Percentiles rank a stretch among this genome's conserved stretches.
phyloP scores from a whole-genome alignment of 2,329 filamentous ascomycete species.

The Aspergillus pseudonomiae region DNA sequence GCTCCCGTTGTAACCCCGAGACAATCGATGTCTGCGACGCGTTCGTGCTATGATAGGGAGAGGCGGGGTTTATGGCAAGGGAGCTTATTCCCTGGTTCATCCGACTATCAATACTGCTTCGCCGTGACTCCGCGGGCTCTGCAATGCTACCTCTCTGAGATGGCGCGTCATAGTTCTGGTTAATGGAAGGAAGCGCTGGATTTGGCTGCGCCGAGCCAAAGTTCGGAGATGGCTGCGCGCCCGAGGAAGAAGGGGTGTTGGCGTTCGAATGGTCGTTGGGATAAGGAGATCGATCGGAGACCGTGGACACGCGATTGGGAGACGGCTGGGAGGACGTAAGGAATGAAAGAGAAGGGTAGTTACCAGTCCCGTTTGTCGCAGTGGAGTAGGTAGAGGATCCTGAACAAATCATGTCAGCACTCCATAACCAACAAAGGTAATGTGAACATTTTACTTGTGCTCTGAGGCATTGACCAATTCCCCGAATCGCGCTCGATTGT shows the following conservation, averaged over 20 bases:
- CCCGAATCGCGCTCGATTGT: constrained; percentile 59
- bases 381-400: constrained; percentile 55
- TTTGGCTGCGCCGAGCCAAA: constrained; percentile 42
- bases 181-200: constrained; percentile 59
- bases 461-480: constrained; percentile 62
- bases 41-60: constrained; percentile 52
- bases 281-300: constrained; percentile 47
- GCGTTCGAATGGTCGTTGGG: constrained; percentile 40
- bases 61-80: constrained; percentile 50
- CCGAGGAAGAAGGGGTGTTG: constrained; percentile 40
- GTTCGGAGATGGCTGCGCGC: constrained; percentile 42
- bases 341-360: constrained; percentile 48
- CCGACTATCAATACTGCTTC: constrained; percentile 53
- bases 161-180: constrained; percentile 59
- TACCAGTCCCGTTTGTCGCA: constrained; percentile 47
- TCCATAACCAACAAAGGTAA: constrained; percentile 14
- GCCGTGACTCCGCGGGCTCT: constrained; percentile 50
- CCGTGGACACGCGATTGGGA: constrained; percentile 44
- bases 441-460: constrained; percentile 52
- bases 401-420: constrained; percentile 29
- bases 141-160: constrained; percentile 47
- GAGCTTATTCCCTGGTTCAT: constrained; percentile 54
- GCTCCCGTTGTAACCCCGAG: constrained; percentile 46
- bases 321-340: constrained; percentile 50
- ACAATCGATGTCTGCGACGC: constrained; percentile 50